These are phyloP conservation scores for Logfia minima DNA, from an alignment of 129 eudicot species.

Conservation along the genomic window DNA sequence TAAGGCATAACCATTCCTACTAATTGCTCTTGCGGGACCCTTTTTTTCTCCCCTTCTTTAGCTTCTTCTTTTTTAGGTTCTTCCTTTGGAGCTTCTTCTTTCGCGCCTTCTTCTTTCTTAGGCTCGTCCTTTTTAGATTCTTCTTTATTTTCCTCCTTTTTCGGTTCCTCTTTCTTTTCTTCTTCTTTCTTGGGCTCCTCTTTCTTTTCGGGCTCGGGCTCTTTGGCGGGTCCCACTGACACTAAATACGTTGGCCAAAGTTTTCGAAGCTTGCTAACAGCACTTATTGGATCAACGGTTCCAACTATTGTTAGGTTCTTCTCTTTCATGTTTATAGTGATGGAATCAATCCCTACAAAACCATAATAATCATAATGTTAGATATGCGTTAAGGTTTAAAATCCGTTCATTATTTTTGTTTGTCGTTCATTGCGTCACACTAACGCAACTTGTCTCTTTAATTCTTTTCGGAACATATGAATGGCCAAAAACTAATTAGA, in stretches of 20 bases:
- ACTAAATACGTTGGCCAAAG: conserved; percentile 67
- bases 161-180: conserved; percentile 48
- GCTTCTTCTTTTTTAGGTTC: conserved; percentile 53
- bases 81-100: conserved; percentile 49
- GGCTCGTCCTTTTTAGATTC: conserved; percentile 54
- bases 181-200: conserved; percentile 69
- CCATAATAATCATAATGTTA: background rate
- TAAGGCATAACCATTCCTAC: conserved; percentile 66
- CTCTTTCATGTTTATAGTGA: conserved; percentile 85
- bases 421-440: background rate
- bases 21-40: conserved; percentile 41
- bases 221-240: conserved; percentile 82
- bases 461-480: background rate
- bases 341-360: conserved; percentile 77
- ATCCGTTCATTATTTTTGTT: background rate
- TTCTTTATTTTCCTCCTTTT: conserved; percentile 52
- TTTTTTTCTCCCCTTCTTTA: conserved; percentile 56
- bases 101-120: conserved; percentile 51
- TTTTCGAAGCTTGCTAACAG: conserved; percentile 79
- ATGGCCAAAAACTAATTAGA: conserved; percentile 15
- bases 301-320: conserved; percentile 72
- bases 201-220: conserved; percentile 91
- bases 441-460: background rate
- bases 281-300: conserved; percentile 71
- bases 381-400: background rate